Evolutionary conservation across 176 grass and related monocot genomes (phyloP), one percentile per base, ranked within the genome.

Genomic region (Aegilops umbellulata): DNA sequence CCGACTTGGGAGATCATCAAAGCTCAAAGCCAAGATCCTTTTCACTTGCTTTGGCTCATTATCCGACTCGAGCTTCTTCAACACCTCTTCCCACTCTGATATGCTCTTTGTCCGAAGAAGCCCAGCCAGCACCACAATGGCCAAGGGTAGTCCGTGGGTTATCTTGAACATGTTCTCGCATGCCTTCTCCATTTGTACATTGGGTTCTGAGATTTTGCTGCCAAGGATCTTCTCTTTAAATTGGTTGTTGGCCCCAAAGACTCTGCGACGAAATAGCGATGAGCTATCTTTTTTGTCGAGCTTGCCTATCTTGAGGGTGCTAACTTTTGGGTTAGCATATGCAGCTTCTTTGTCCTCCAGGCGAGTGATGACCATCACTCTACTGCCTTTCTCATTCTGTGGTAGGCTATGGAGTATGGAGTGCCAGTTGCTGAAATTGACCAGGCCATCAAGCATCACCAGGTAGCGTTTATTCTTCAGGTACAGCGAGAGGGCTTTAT

Each of bases 91-190:
- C 78, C 78, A 80, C 62, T 66, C 61, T 30, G 10, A 19, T 44
- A 47, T 47, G 11, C 29, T 47, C 26, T 80, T 80, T 46, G 64
- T 82, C 3, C 80, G 80, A 55, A 89, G 49, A 38, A 89, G 65
- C 17, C 87, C 82, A 4, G 82, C 82, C 25, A 89, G 49, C 42
- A 89, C 29, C 5, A 85, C 73, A 63, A 89, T 89, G 9, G 82
- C 87, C 65, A 89, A 49, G 13, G 87, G 87, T 27, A 85, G 65
- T 10, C 87, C 87, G 17, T 80, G 22, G 15, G 87, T 89, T 64
- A 85, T 58, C 7, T 41, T 60, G 38, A 65, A 65, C 12, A 89
- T 78, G 25, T 55, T 6, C 13, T 77, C 0, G 5, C 30, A 82
- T 15, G 46, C 64, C 7, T 10, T 22, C 5, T 82, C 11, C 20